Evolutionary conservation across 208 protist species (phyloP), one percentile per base, ranked within the genome.

Genomic region (Trypanosoma caninum): DNA sequence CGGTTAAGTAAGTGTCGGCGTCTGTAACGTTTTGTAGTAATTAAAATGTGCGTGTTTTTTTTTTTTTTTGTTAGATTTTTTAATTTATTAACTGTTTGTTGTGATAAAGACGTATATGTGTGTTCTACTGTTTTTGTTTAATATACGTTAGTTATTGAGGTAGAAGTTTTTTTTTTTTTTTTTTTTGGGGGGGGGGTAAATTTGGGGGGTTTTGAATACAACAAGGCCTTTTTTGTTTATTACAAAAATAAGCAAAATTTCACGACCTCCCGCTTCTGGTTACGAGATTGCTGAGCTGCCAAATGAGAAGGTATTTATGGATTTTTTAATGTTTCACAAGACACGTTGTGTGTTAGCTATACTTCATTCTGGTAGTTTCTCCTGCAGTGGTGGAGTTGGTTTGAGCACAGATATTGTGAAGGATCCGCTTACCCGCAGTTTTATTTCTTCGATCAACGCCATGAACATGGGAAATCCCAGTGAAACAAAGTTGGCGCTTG

Each of bases 251-350:
- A 74, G 74, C 37, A 82, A 84, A 41, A 77, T 91, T 13, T 71
- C 76, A 20, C 75, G 83, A 44, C 83, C 87, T 7, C 87, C 87
- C 7, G 74, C 72, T 7, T 69, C 72, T 1, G 87, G 87, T n/a
- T 94, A 94, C 61, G 87, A 94, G 57, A 83, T 94, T 40, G 78
- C 84, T 0, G 83, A 94, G 53, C 57, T 94, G 40, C 87, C 87
- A 11, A 89, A 90, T 50, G 87, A 94, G 46, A 82, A 76, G 23
- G 69, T 91, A 9, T 76, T 94, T 3, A 55, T 57, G 7, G 82
- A 91, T 35, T 94, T 81, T 65, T 61, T 91, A 42, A 69, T 78
- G 33, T 67, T 75, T 59, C 74, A 89, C 68, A 71, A 75, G n/a
- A 69, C 71, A 10, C 82, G 80, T 34, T 76, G 70, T 34, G 79